These are phyloP conservation scores for Penicillium capsulatum DNA, from an alignment of 2,329 filamentous ascomycete species.

Conservation along the genomic window DNA sequence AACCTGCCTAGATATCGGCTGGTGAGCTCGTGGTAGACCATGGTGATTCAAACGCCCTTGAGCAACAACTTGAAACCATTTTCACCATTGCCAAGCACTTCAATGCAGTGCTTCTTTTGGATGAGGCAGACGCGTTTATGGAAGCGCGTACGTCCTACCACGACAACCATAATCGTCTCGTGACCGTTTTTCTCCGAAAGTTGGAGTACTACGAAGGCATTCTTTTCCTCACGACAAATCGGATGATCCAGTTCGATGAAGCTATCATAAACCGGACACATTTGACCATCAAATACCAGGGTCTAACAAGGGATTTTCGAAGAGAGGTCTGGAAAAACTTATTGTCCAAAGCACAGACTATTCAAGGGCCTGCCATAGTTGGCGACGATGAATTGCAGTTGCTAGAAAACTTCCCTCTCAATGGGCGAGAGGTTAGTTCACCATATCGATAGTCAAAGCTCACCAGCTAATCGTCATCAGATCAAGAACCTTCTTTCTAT, in stretches of 20 bases:
- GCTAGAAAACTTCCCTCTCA: slow-evolving; percentile 10
- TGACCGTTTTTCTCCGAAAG: slow-evolving; percentile 37
- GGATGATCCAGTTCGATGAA: slow-evolving; percentile 34
- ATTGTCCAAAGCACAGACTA: slow-evolving; percentile 13
- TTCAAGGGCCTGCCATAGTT: slow-evolving; percentile 13
- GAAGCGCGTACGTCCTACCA: too few species aligned
- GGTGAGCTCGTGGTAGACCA: too few species aligned
- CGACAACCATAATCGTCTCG: slow-evolving; percentile 27
- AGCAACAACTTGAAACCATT: too few species aligned
- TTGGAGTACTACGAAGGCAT: slow-evolving; percentile 41
- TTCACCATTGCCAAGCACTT: too few species aligned
- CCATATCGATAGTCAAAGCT: slow-evolving; percentile 1
- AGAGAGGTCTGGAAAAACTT: slow-evolving; percentile 31
- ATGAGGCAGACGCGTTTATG: too few species aligned
- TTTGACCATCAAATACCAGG: slow-evolving; percentile 30
- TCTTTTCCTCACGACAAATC: slow-evolving; percentile 40
- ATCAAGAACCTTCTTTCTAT: background rate
- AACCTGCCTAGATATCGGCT: too few species aligned
- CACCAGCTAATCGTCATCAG: background rate
- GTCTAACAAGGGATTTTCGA: slow-evolving; percentile 23
- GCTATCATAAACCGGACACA: slow-evolving; percentile 35
- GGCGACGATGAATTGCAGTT: slow-evolving; percentile 6
- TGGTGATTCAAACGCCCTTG: too few species aligned
- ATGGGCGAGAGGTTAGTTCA: slow-evolving; percentile 16
- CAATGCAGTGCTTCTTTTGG: too few species aligned